phyloP scores from a whole-genome alignment of 306 rosid genomes.

The Coriaria nepalensis region DNA sequence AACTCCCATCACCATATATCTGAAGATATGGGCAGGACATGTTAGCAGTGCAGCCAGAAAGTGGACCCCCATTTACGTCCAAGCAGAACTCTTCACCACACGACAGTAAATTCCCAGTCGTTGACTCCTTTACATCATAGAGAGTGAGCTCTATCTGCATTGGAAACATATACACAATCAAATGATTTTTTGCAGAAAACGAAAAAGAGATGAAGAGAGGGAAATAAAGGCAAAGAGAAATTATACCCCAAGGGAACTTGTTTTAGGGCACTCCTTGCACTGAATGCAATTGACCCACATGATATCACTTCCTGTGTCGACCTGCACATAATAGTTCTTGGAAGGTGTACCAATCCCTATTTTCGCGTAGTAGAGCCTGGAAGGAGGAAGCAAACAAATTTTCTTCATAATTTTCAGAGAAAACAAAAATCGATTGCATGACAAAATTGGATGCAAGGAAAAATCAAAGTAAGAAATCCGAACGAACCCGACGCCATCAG shows the following conservation, averaged over 20 bases:
- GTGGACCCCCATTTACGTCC: constrained; percentile 65
- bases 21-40: constrained; percentile 76
- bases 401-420: background rate
- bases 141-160: constrained; percentile 67
- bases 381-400: constrained; percentile 10
- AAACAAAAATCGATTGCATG: background rate
- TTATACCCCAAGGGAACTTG: constrained; percentile 84
- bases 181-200: background rate
- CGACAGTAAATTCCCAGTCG: constrained; percentile 50
- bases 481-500: constrained; percentile 67
- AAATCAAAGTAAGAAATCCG: background rate
- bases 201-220: background rate
- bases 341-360: constrained; percentile 95
- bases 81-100: constrained; percentile 69
- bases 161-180: constrained; percentile 1
- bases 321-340: constrained; percentile 78
- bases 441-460: background rate
- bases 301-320: constrained; percentile 92
- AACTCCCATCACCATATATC: constrained; percentile 92
- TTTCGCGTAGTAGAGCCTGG: constrained; percentile 88
- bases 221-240: constrained; percentile 5
- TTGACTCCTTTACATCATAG: constrained; percentile 56
- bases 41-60: constrained; percentile 53
- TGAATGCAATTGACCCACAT: constrained; percentile 97
- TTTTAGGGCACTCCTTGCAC: constrained; percentile 72